phyloP scores from a whole-genome alignment of 495 filamentous ascomycete genomes.

The Neurospora sp. region DNA sequence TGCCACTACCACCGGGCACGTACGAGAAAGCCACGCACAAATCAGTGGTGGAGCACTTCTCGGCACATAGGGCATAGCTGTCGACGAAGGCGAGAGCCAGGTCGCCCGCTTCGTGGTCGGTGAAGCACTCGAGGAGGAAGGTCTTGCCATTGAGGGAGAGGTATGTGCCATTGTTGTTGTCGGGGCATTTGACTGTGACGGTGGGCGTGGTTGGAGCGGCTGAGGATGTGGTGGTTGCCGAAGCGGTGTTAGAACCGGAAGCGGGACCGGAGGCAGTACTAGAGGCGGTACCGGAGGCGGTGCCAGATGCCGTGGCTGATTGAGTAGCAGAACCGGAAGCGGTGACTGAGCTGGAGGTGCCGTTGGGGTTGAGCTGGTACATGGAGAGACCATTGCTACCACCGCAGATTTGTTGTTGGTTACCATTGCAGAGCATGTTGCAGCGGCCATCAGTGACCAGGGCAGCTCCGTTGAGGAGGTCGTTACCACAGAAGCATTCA shows the following conservation, averaged over 20 bases:
- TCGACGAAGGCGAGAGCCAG: not conserved
- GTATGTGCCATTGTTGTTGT: not conserved
- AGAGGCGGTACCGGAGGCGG: not conserved
- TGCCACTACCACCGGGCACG: not conserved
- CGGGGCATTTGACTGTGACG: slow-evolving; percentile 5
- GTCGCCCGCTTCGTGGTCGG: slow-evolving; percentile 4
- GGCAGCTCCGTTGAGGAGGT: slow-evolving; percentile 15
- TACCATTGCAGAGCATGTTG: slow-evolving; percentile 21
- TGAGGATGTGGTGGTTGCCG: not conserved
- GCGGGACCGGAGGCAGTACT: not conserved
- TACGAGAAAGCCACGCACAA: slow-evolving; percentile 7
- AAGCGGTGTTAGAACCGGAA: not conserved
- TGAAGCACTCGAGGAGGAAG: slow-evolving; percentile 9
- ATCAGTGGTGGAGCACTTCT: slow-evolving; percentile 3
- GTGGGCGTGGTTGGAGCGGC: not conserved
- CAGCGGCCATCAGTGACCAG: slow-evolving; percentile 19
- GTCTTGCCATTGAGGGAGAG: slow-evolving; percentile 4
- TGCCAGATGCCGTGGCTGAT: not conserved
- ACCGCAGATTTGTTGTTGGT: slow-evolving; percentile 16
- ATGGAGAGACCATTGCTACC: slow-evolving; percentile 20
- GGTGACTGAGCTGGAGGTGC: slow-evolving; percentile 1
- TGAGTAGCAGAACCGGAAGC: slow-evolving; percentile 8
- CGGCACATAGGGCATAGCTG: slow-evolving; percentile 4
- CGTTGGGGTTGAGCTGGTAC: slow-evolving; percentile 14
- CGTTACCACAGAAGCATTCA: slow-evolving; percentile 30